phyloP scores from a whole-genome alignment of 306 rosid genomes.

The Casuarina glauca region DNA sequence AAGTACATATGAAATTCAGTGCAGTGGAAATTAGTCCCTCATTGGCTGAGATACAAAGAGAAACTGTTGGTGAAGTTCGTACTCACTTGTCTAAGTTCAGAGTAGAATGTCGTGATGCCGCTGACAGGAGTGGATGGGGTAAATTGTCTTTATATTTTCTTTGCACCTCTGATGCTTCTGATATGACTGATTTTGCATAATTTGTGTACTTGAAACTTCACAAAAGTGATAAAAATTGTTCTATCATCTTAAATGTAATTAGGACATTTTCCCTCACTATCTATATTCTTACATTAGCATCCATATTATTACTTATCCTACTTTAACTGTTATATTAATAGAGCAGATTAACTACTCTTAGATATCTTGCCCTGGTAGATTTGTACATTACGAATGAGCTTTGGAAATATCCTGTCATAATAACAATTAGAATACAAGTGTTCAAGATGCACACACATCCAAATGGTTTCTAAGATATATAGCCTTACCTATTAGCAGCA shows the following conservation, averaged over 20 bases:
- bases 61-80: constrained; percentile 75
- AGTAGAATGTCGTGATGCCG: constrained; percentile 91
- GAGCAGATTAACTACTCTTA: neutral
- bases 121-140: constrained; percentile 92
- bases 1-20: constrained; percentile 50
- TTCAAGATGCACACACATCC: neutral
- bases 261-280: neutral
- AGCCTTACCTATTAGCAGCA: neutral
- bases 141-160: constrained; percentile 24
- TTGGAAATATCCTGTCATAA: neutral
- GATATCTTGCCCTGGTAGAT: neutral
- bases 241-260: neutral
- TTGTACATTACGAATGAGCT: neutral
- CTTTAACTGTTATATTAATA: neutral
- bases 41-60: constrained; percentile 82
- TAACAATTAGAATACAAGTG: neutral
- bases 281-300: neutral
- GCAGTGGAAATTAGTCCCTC: constrained; percentile 95
- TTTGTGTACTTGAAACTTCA: neutral
- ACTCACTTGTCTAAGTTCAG: constrained; percentile 79
- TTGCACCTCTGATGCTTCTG: neutral
- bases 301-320: neutral
- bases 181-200: neutral
- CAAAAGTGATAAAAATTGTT: neutral
- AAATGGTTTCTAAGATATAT: neutral